Conservation (phyloP, 352 stramenopile genomes). For the Pythium insidiosum region DNA sequence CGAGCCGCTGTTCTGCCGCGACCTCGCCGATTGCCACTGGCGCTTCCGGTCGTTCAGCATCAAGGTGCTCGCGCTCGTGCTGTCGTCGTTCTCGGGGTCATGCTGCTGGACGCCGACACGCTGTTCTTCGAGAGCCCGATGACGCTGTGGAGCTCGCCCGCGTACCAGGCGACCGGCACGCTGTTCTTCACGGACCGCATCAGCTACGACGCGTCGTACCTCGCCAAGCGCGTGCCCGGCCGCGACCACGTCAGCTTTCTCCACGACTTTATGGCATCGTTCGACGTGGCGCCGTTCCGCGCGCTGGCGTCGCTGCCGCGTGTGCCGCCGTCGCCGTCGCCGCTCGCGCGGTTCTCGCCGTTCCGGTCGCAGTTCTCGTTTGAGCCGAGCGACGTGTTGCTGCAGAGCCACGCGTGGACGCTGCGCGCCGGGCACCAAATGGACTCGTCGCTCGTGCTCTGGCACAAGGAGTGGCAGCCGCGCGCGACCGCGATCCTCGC, state of each 20-base stretch:
- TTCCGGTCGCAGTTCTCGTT: slow-evolving; percentile 13
- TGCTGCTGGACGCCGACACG: slow-evolving; percentile 45
- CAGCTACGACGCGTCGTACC: slow-evolving; percentile 21
- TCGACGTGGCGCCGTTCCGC: slow-evolving; percentile 32
- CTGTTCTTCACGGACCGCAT: slow-evolving; percentile 59
- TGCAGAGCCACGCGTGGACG: slow-evolving; percentile 24
- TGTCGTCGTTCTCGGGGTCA: slow-evolving; percentile 39
- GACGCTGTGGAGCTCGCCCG: slow-evolving; percentile 19
- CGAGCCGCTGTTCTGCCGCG: slow-evolving; percentile 4
- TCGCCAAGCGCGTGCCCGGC: slow-evolving; percentile 10
- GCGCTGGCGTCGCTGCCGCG: slow-evolving; percentile 21
- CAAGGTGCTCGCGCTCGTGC: slow-evolving; percentile 24
- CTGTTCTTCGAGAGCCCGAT: slow-evolving; percentile 36
- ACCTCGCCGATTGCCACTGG: slow-evolving; percentile 5
- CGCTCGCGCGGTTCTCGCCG: not conserved
- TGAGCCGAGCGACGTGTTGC: slow-evolving; percentile 20
- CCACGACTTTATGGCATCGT: slow-evolving; percentile 28
- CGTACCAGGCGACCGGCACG: slow-evolving; percentile 32
- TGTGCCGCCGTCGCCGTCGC: slow-evolving; percentile 12
- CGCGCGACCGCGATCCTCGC: slow-evolving; percentile 34
- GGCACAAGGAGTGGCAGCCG: slow-evolving; percentile 27
- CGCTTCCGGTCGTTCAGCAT: slow-evolving; percentile 11
- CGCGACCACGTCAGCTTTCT: slow-evolving; percentile 15
- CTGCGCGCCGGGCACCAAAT: slow-evolving; percentile 29
- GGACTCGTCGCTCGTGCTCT: slow-evolving; percentile 43